phyloP scores from a whole-genome alignment of 2,329 filamentous ascomycete genomes.

The Dryadomyces sulphureus region DNA sequence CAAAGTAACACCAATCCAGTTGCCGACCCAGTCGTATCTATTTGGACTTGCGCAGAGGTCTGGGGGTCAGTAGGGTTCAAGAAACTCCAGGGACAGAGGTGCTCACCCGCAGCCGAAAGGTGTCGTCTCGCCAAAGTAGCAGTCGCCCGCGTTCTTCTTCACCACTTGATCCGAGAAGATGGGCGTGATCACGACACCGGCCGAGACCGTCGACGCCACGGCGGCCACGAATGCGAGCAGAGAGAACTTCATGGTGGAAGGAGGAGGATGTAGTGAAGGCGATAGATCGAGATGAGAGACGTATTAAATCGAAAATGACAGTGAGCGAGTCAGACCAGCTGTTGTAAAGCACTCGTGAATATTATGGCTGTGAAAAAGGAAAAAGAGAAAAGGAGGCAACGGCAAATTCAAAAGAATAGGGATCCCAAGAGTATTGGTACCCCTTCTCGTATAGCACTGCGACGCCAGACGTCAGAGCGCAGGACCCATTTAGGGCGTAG shows the following conservation, averaged over 20 bases:
- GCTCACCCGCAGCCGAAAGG: slow-evolving; percentile 44
- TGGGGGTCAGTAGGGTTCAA: neutral
- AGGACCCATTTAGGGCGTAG: neutral
- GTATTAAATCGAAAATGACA: neutral
- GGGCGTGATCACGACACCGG: slow-evolving; percentile 41
- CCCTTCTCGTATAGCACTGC: neutral
- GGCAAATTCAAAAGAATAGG: neutral
- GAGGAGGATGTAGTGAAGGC: neutral
- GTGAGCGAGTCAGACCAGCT: slow-evolving; percentile 1
- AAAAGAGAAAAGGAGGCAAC: neutral
- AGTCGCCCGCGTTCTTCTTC: slow-evolving; percentile 31
- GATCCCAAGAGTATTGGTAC: too few species aligned
- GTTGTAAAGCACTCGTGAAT: neutral
- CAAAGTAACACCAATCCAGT: too few species aligned
- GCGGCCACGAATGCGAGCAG: slow-evolving; percentile 24
- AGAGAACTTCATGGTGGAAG: slow-evolving; percentile 24
- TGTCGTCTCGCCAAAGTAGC: slow-evolving; percentile 40
- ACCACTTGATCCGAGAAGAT: slow-evolving; percentile 36
- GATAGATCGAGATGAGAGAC: neutral
- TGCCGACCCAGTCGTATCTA: too few species aligned
- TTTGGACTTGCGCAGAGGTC: neutral
- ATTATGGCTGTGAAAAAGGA: neutral
- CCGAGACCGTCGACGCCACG: slow-evolving; percentile 30
- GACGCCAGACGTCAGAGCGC: neutral
- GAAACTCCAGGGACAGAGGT: too few species aligned